Evolutionary conservation across 2,329 filamentous ascomycete species (phyloP), one percentile per base, ranked within the genome.

Genomic region (Phoma sp.): DNA sequence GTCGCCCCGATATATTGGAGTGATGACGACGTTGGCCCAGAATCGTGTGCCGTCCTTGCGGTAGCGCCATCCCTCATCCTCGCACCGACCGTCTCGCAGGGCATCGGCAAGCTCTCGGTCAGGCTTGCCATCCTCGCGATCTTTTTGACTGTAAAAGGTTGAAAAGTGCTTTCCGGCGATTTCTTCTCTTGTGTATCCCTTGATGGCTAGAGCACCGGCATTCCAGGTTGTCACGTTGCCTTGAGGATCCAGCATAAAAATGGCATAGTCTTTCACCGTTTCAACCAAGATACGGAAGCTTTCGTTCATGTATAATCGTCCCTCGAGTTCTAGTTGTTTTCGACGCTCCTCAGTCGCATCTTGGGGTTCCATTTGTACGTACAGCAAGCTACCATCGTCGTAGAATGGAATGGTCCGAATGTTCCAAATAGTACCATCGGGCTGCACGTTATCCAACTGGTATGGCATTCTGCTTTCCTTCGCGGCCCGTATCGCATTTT

Each of bases 261-360:
- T 87, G 52, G 84, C 84, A 61, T 86, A 86, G 56, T 86, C 83
- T 68, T 83, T 84, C 61, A 86, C 82, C 0, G 81, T 83, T 57
- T 87, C 81, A 28, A 87, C 77, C 25, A 89, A 64, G 32, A 87
- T 83, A n/a, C 83, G 82, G 65, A 86, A 87, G 4, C 79, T 80
- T 60, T 85, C 82, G 61, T 80, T 81, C 45, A 62, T 81, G 80
- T 47, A 78, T 65, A 70, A 29, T 6, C 61, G 64, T 47, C 80
- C 76, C 49, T 79, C 76, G 32, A 80, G 67, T 29, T 74, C 75
- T 10, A 68, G 52, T 72, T 73, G 53, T 70, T 72, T 64, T 33
- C 45, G 56, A 15, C 64, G 64, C 21, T 75, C 68, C 28, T 70
- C 68, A 17, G 71, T 76, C 34, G 71, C 64, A 42, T 78, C 70